Conservation (phyloP, 139 green algal genomes). For the Choricystis sp. region DNA sequence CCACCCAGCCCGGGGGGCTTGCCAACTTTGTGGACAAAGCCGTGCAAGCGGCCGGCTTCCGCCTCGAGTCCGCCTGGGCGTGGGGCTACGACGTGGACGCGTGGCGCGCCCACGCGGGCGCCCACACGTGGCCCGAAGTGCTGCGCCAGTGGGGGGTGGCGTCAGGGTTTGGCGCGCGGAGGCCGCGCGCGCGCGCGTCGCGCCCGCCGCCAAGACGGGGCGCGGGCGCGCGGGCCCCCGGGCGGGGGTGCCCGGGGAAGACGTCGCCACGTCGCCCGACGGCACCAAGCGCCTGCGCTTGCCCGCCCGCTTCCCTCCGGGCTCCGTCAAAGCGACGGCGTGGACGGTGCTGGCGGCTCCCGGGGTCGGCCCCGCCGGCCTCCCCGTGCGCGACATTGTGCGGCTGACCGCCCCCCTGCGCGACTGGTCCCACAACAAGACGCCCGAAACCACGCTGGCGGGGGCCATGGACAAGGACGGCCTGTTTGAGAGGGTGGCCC, state of each 20-base stretch:
- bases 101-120: not conserved
- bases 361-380: too few species aligned
- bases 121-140: not conserved
- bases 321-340: not conserved
- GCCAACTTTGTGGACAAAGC: not conserved
- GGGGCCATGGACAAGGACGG: not conserved
- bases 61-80: not conserved
- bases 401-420: not conserved
- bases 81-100: not conserved
- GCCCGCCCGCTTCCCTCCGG: not conserved
- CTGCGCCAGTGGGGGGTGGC: not conserved
- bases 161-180: not conserved
- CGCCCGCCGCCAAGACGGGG: too few species aligned
- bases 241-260: too few species aligned
- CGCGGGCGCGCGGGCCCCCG: too few species aligned
- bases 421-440: not conserved
- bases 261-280: not conserved
- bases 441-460: not conserved
- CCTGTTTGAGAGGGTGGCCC: not conserved
- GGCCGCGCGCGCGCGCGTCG: too few species aligned
- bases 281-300: not conserved
- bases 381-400: not conserved
- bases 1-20: too few species aligned
- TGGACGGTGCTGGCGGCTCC: not conserved
- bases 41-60: not conserved